Base-by-base conservation (phyloP, 805 yeast species). In the Lachancea thermotolerans region DNA sequence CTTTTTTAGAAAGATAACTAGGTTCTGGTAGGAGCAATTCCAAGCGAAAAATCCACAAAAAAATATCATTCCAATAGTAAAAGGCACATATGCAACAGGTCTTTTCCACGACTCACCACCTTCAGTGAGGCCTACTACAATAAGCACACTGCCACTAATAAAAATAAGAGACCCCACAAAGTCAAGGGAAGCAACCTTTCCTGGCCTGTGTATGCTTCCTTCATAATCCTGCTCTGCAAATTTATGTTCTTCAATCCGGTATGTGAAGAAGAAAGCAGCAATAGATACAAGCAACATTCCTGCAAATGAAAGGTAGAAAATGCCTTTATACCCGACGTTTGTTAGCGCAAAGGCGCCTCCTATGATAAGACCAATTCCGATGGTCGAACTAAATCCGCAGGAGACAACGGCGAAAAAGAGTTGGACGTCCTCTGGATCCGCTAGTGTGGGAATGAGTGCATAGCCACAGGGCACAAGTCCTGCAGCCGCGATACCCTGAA, bases 401-500 rank as follows among this genome's bases (percentile, higher is more conserved):
- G 65, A 52, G 3, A 66, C 51, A 2, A 49, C 47, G 5, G 58
- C 52, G 27, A 67, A 41, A 2, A 68, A 66, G 8, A 45, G 46
- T 6, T 56, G 64, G 16, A 65, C 48, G 11, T 52, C 45, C 27
- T 57, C 53, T 1, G 65, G 69, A 4, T 49, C 41, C 42, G 60
- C 67, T 21, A 59, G 54, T 37, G 57, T 48, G 0, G 65, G 67
- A 5, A 67, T 59, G 10, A 68, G 40, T 0, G 69, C 66, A 40
- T 60, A 65, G 3, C 66, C 56, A 8, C 65, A 55, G 2, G 77
- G 77, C 14, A 73, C 56, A 9, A 69, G 46, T 4, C 68, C 62
- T 1, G 76, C 66, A 1, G 69, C 77, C 14, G 68, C 62, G 6
- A 71, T 52, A 10, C 77, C 77, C 51, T 72, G 77, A 1, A 73